These are phyloP conservation scores for Cyclospora cayetanensis DNA, from an alignment of 169 alveolate species.

Conservation along the genomic window DNA sequence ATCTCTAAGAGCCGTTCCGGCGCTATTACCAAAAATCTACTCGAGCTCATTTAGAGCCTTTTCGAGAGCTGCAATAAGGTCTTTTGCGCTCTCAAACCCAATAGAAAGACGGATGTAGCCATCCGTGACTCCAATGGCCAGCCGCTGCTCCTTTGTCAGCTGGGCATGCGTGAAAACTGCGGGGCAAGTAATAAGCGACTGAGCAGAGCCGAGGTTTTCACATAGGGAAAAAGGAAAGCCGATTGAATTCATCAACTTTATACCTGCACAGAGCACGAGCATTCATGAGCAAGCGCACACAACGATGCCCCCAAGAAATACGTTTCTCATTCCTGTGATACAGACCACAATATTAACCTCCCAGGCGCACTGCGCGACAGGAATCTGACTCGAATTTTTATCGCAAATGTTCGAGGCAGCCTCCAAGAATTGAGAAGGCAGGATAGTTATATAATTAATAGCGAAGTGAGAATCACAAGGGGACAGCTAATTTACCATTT, in stretches of 20 bases:
- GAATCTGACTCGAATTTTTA: background rate
- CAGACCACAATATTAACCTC: background rate
- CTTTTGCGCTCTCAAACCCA: slow-evolving; percentile 79
- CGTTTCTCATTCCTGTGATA: background rate
- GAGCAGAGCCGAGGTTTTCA: slow-evolving; percentile 79
- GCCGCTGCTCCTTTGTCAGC: slow-evolving; percentile 78
- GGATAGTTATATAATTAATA: no score
- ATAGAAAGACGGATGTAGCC: slow-evolving; percentile 76
- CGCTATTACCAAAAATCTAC: no score
- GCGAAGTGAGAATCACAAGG: no score
- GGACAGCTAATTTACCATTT: slow-evolving; percentile 39
- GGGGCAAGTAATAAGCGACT: slow-evolving; percentile 80
- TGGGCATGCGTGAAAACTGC: slow-evolving; percentile 83
- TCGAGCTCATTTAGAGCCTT: slow-evolving; percentile 63
- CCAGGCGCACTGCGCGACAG: background rate
- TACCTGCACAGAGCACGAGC: background rate
- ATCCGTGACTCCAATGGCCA: slow-evolving; percentile 78
- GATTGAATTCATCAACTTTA: slow-evolving; percentile 54
- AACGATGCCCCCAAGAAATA: background rate
- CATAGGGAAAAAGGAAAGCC: slow-evolving; percentile 80
- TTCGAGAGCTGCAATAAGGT: slow-evolving; percentile 70
- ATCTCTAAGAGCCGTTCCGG: no score
- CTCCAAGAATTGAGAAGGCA: background rate
- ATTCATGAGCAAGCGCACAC: background rate
- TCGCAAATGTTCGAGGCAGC: background rate